Evolutionary conservation across 2,329 filamentous ascomycete species (phyloP).

Genomic region (Colletotrichum sp.): DNA sequence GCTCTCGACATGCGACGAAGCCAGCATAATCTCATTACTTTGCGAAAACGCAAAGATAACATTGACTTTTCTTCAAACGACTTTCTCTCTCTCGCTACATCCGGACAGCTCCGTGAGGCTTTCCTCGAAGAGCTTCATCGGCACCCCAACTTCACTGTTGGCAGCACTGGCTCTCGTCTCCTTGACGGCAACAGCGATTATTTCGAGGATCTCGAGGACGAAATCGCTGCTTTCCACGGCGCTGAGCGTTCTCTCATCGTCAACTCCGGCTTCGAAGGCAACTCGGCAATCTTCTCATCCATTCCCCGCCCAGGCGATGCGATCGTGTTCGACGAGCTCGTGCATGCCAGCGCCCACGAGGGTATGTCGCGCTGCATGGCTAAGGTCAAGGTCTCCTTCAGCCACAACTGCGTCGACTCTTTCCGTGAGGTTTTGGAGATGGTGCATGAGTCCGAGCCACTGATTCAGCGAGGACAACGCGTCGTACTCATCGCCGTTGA

Average conservation of each 20-base stretch:
- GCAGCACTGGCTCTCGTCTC: conserved; percentile 57
- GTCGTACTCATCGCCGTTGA: conserved; percentile 46
- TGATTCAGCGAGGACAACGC: conserved; percentile 29
- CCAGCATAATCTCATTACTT: conserved; percentile 29
- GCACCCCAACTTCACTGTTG: not conserved
- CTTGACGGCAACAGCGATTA: conserved; percentile 69
- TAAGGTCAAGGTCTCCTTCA: conserved; percentile 41
- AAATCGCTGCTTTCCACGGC: conserved; percentile 67
- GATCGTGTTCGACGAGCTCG: conserved; percentile 68
- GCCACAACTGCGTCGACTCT: conserved; percentile 44
- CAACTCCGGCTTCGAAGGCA: conserved; percentile 63
- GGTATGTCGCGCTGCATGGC: conserved; percentile 66
- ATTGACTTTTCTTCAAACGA: conserved; percentile 71
- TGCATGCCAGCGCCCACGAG: conserved; percentile 71
- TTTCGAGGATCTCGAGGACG: conserved; percentile 55
- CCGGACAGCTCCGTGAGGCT: conserved; percentile 45
- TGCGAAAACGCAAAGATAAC: conserved; percentile 13
- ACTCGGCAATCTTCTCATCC: conserved; percentile 52
- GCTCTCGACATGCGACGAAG: conserved; percentile 30
- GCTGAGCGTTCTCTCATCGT: conserved; percentile 63
- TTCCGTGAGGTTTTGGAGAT: conserved; percentile 39
- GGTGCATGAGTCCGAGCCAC: conserved; percentile 32
- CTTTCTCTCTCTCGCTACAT: conserved; percentile 63
- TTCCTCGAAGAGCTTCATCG: conserved; percentile 53
- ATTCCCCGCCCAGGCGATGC: conserved; percentile 57